These are phyloP conservation scores for Fusarium foetens DNA, from an alignment of 2,329 filamentous ascomycete species.

Conservation along the genomic window DNA sequence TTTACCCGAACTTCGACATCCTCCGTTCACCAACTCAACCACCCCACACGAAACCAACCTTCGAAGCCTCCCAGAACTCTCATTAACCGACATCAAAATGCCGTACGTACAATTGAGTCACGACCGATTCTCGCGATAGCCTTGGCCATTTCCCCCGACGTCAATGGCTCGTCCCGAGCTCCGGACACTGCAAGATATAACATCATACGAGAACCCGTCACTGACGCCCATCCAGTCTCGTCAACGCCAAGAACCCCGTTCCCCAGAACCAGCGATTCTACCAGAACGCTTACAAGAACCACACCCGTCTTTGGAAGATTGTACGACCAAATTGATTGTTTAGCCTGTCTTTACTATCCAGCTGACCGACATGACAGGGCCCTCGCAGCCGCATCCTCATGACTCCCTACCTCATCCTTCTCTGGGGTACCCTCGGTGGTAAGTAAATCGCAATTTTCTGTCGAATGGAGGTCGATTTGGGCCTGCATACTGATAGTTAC, in stretches of 20 bases:
- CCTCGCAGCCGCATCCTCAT: slow-evolving; percentile 72
- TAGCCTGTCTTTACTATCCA: slow-evolving; percentile 10
- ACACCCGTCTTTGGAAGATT: slow-evolving; percentile 80
- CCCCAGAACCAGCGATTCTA: slow-evolving; percentile 79
- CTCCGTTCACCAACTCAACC: slow-evolving; percentile 42
- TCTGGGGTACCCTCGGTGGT: slow-evolving; percentile 73
- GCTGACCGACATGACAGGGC: slow-evolving; percentile 58
- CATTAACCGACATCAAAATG: slow-evolving; percentile 52
- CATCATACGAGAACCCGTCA: slow-evolving; percentile 44
- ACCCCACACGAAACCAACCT: slow-evolving; percentile 40
- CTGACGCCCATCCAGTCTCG: slow-evolving; percentile 56
- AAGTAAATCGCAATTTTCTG: slow-evolving; percentile 48
- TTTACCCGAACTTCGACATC: slow-evolving; percentile 47
- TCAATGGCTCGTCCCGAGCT: slow-evolving; percentile 41
- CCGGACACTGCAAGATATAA: slow-evolving; percentile 18
- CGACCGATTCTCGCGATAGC: slow-evolving; percentile 16
- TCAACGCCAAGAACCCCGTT: slow-evolving; percentile 81
- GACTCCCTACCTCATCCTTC: slow-evolving; percentile 72
- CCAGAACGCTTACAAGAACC: slow-evolving; percentile 76
- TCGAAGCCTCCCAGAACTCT: slow-evolving; percentile 38
- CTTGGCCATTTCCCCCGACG: slow-evolving; percentile 21
- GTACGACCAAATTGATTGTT: slow-evolving; percentile 60
- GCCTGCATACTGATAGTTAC: slow-evolving; percentile 25
- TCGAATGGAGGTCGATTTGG: not conserved
- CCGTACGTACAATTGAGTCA: slow-evolving; percentile 50